Percentiles rank a stretch among this genome's conserved stretches.
phyloP scores from a whole-genome alignment of 2,329 filamentous ascomycete species.

The Pseudogymnoascus sp. region DNA sequence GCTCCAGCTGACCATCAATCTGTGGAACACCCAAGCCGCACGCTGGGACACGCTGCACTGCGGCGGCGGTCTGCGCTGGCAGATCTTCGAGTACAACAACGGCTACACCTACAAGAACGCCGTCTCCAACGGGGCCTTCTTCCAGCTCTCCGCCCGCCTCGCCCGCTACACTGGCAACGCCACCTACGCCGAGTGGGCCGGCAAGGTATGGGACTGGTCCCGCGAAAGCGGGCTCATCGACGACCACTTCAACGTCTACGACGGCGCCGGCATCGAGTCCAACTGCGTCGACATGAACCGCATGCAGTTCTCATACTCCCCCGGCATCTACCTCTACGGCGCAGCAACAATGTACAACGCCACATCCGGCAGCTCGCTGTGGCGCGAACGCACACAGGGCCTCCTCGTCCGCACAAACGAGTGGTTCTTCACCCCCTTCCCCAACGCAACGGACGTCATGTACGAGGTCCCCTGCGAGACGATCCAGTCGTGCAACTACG shows the following conservation, averaged over 20 bases:
- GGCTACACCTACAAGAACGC: slow-evolving; percentile 80
- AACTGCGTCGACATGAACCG: slow-evolving; percentile 48
- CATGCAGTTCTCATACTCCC: slow-evolving; percentile 58
- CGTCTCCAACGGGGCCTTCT: slow-evolving; percentile 74
- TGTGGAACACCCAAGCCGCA: slow-evolving; percentile 63
- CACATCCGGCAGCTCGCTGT: slow-evolving; percentile 43
- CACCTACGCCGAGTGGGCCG: slow-evolving; percentile 61
- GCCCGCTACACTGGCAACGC: slow-evolving; percentile 61
- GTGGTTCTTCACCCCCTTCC: slow-evolving; percentile 45
- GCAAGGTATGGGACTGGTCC: slow-evolving; percentile 61
- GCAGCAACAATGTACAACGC: slow-evolving; percentile 57
- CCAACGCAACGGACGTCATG: slow-evolving; percentile 53
- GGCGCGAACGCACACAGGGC: slow-evolving; percentile 45
- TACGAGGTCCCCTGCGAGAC: slow-evolving; percentile 61
- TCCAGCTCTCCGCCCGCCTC: slow-evolving; percentile 70
- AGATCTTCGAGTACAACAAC: slow-evolving; percentile 70
- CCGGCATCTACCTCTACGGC: slow-evolving; percentile 59
- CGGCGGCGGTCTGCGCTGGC: slow-evolving; percentile 69
- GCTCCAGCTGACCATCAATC: slow-evolving; percentile 60
- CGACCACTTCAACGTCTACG: slow-evolving; percentile 47
- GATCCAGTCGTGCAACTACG: slow-evolving; percentile 48
- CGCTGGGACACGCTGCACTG: slow-evolving; percentile 66
- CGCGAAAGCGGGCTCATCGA: slow-evolving; percentile 50
- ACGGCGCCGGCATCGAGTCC: slow-evolving; percentile 47
- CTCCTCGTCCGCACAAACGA: slow-evolving; percentile 44